phyloP scores from a whole-genome alignment of 179 eudicot species.

The Camellia oleifera region DNA sequence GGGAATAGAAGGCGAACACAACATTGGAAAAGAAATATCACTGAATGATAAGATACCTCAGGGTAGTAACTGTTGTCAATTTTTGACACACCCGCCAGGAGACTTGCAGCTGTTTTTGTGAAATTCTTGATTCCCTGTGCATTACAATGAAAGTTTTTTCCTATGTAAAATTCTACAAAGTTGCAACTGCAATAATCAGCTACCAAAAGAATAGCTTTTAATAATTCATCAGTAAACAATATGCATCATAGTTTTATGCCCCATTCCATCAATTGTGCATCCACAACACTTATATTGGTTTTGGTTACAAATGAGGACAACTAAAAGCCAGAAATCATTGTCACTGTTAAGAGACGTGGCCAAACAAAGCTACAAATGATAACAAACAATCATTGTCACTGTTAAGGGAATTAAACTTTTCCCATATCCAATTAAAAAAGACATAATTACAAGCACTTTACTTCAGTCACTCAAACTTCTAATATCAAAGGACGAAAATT shows the following conservation, averaged over 20 bases:
- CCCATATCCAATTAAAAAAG: neutral
- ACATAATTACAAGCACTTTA: neutral
- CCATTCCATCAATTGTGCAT: neutral
- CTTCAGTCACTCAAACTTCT: neutral
- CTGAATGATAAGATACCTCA: constrained; percentile 42
- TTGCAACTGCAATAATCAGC: constrained; percentile 2
- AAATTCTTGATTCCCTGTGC: constrained; percentile 70
- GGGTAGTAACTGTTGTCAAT: constrained; percentile 69
- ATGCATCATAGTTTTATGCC: constrained; percentile 5
- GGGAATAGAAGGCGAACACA: neutral
- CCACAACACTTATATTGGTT: neutral
- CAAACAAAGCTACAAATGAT: neutral
- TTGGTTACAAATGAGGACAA: neutral
- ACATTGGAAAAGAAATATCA: neutral
- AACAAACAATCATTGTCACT: neutral
- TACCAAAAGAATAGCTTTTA: neutral
- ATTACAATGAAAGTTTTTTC: neutral
- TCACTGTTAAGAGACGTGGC: neutral
- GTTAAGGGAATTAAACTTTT: neutral
- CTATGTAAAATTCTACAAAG: neutral
- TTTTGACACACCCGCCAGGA: constrained; percentile 54
- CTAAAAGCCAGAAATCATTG: constrained; percentile 9
- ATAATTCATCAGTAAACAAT: neutral
- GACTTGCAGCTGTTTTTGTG: constrained; percentile 54
- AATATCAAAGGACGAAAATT: neutral